Conservation (phyloP, 1,284 basidiomycete genomes). For the Malassezia pachydermatis region DNA sequence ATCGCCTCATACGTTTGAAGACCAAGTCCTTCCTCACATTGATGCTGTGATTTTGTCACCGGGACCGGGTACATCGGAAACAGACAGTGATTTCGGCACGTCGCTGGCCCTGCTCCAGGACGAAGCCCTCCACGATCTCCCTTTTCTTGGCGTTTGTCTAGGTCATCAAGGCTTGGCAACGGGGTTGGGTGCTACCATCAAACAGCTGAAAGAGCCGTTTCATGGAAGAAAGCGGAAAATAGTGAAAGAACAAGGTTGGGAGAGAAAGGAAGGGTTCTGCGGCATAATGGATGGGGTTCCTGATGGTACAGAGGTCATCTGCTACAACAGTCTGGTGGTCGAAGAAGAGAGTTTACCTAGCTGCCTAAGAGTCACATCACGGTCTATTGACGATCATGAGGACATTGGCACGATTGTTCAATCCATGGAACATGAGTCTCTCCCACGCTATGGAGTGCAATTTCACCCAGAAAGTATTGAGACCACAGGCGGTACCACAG, state of each 20-base stretch:
- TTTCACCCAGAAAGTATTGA: constrained; percentile 67
- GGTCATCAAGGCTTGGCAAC: constrained; percentile 81
- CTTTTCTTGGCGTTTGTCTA: constrained; percentile 78
- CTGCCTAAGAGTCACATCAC: constrained; percentile 52
- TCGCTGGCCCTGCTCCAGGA: constrained; percentile 28
- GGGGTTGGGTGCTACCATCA: constrained; percentile 58
- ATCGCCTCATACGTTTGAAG: constrained; percentile 20
- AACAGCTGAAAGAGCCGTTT: constrained; percentile 22
- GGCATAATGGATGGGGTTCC: constrained; percentile 59
- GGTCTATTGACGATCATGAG: constrained; percentile 4
- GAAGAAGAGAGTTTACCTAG: constrained; percentile 49
- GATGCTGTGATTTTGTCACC: constrained; percentile 44
- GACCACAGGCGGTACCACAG: constrained; percentile 22
- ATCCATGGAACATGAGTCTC: constrained; percentile 31
- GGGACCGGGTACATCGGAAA: constrained; percentile 37
- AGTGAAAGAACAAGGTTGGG: neutral
- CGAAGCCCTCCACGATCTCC: constrained; percentile 50
- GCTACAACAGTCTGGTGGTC: constrained; percentile 60
- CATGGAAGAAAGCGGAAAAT: constrained; percentile 34
- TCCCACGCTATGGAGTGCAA: constrained; percentile 79
- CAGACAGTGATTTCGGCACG: constrained; percentile 34
- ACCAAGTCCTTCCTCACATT: constrained; percentile 32
- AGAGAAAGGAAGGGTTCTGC: constrained; percentile 36
- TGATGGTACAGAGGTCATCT: constrained; percentile 60
- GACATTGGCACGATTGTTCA: constrained; percentile 24